Evolutionary conservation across 257 asterid genomes (phyloP).

Genomic region (Vinca minor): DNA sequence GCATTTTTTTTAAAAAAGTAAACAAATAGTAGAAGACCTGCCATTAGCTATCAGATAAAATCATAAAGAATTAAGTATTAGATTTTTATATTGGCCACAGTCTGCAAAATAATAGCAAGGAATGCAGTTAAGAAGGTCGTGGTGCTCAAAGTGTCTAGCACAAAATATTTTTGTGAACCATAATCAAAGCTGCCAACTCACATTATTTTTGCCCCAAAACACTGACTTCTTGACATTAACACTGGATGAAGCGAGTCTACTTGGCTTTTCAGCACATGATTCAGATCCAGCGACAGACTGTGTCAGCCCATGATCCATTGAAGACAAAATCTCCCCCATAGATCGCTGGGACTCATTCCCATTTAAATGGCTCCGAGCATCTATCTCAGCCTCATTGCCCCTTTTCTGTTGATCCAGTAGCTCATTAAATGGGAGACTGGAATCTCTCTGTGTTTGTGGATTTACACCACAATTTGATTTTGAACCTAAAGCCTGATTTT

Average conservation of each 20-base stretch:
- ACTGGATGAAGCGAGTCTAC: slow-evolving; percentile 40
- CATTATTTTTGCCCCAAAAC: slow-evolving; percentile 81
- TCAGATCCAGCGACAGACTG: slow-evolving; percentile 51
- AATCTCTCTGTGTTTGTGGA: slow-evolving; percentile 32
- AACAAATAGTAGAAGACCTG: background rate
- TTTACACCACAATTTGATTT: slow-evolving; percentile 32
- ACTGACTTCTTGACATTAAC: slow-evolving; percentile 55
- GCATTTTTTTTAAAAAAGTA: background rate
- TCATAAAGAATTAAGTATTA: background rate
- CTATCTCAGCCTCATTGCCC: slow-evolving; percentile 34
- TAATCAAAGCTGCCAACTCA: slow-evolving; percentile 26
- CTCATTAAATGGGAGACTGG: slow-evolving; percentile 41
- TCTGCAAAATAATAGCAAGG: background rate
- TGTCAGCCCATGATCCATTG: slow-evolving; percentile 64
- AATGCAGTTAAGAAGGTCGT: background rate
- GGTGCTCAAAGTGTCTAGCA: background rate
- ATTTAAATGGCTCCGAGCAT: slow-evolving; percentile 36
- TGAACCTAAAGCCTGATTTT: slow-evolving; percentile 28
- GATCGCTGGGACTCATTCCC: slow-evolving; percentile 59
- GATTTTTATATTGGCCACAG: background rate
- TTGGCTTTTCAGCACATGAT: slow-evolving; percentile 41
- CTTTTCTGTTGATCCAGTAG: slow-evolving; percentile 45
- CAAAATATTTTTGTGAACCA: background rate
- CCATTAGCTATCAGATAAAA: background rate
- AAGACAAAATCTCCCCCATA: slow-evolving; percentile 64